Evolutionary conservation across 352 stramenopile species (phyloP), one percentile per base, ranked within the genome.

Genomic region (Chrysophaeum taylorii): DNA sequence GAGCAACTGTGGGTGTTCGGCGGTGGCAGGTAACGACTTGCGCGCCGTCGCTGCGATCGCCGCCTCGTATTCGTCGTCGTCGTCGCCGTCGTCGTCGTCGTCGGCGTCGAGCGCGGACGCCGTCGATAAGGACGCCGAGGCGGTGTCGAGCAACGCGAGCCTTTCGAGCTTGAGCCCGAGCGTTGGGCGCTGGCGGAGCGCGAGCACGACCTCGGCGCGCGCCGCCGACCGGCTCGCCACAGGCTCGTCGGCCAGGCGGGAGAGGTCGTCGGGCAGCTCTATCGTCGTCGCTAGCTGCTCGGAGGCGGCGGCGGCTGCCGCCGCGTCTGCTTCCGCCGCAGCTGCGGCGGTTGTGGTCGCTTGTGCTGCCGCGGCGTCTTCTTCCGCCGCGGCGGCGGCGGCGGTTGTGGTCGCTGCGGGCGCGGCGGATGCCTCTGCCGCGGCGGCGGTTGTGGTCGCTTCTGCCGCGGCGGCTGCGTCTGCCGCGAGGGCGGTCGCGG

Each of bases 141-240:
- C n/a, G n/a, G n/a, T n/a, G 9, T 57, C 45, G 45, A 38, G 1
- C 50, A 31, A 62, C n/a, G 27, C 4, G 15, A 66, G 57, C 5
- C 57, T 31, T 2, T 66, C 57, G 5, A 45, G 15, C 36, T 66
- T 66, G 2, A 66, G 57, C 23, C 57, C 57, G 1, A 66, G 57
- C 14, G 57, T 35, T 36, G 31, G 35, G 33, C 45, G 41, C 35
- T 45, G 41, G 9, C 57, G 9, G 23, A 66, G n/a, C 9, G 57
- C 57, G 31, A 31, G 57, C 2, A 66, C 35, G 21, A 66, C 35
- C 31, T 66, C 57, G 31, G 9, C 18, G 31, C 57, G 57, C 2
- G 27, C 33, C 2, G 31, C 1, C 9, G 31, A 66, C 33, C 57
- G 33, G 33, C 33, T 27, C 9, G 57, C 57, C 33, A 66, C 57